Base-by-base conservation (phyloP, 495 filamentous ascomycete species). In the Tuber brumale region DNA sequence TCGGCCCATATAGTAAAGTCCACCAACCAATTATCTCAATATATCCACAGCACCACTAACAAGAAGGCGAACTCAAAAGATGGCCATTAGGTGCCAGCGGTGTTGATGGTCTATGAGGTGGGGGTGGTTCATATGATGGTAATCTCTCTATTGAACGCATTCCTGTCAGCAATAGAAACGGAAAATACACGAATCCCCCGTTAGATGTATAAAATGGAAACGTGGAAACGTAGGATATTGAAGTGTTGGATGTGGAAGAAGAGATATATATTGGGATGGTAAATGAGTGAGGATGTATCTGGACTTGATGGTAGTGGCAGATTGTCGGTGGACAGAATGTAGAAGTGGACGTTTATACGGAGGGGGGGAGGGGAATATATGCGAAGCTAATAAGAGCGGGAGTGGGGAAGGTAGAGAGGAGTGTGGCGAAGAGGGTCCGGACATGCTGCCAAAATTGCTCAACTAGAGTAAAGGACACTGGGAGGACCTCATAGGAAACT, bases 171-270 rank as follows among this genome's bases (percentile, higher is more conserved):
- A 37, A 76, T 82, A 66, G 73, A 71, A 27, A 80, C 80, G n/a
- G n/a, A n/a, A n/a, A n/a, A n/a, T n/a, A n/a, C 23, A 80, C 81
- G 42, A 82, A 74, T n/a, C 78, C 81, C 23, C 78, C 79, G 41
- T 41, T 66, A 39, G 79, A 81, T 44, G 75, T 81, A n/a, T 69
- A 74, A 1, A 57, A 72, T 0, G 79, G 79, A 10, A 76, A 61
- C 12, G 75, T 81, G 35, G 8, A 45, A 48, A 18, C 76, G 76
- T n/a, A n/a, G 35, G 74, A 78, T 39, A 83, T 97, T 96, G 84
- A 95, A 91, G 8, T 95, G 92, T 7, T 97, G 92, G 46, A 97
- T 86, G 2, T 93, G 92, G 81, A 97, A 96, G 88, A 97, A 95
- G 35, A 98, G 82, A 39, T 90, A 88, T 94, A 97, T 95, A 83